Evolutionary conservation across 352 stramenopile species (phyloP).

Genomic region (Globisporangium canariense): DNA sequence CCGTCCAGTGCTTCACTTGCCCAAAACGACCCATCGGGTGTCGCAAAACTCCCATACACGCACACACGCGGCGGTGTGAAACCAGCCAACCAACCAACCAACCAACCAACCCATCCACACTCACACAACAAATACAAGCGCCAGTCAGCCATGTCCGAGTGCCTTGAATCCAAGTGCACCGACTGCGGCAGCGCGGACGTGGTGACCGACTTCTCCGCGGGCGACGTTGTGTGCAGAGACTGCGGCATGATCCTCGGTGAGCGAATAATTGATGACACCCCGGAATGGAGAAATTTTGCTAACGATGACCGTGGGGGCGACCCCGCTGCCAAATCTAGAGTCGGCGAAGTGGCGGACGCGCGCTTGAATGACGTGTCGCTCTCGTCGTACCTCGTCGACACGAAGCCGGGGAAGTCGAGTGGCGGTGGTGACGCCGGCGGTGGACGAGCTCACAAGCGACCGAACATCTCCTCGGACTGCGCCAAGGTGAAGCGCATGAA

Average conservation of each 20-base stretch:
- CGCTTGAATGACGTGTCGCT: constrained; percentile 61
- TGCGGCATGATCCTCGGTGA: constrained; percentile 87
- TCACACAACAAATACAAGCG: neutral
- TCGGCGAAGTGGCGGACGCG: constrained; percentile 63
- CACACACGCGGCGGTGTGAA: neutral
- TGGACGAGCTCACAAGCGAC: constrained; percentile 43
- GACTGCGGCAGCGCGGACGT: constrained; percentile 74
- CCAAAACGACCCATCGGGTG: neutral
- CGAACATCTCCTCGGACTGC: constrained; percentile 57
- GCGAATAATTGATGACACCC: constrained; percentile 85
- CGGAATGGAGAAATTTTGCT: constrained; percentile 85
- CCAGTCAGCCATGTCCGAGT: constrained; percentile 51
- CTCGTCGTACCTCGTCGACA: constrained; percentile 67
- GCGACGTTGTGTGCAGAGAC: constrained; percentile 76
- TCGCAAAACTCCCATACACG: no score
- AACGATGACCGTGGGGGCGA: constrained; percentile 84
- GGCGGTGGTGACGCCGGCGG: constrained; percentile 18
- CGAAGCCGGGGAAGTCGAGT: constrained; percentile 30
- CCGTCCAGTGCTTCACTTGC: neutral
- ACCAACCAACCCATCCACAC: neutral
- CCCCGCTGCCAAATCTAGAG: constrained; percentile 73
- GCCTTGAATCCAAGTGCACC: constrained; percentile 52
- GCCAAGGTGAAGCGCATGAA: constrained; percentile 65
- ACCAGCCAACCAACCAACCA: no score
- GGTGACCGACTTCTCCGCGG: constrained; percentile 75